phyloP scores from a whole-genome alignment of 139 green algal species.

The Chlamydomonas sp. region DNA sequence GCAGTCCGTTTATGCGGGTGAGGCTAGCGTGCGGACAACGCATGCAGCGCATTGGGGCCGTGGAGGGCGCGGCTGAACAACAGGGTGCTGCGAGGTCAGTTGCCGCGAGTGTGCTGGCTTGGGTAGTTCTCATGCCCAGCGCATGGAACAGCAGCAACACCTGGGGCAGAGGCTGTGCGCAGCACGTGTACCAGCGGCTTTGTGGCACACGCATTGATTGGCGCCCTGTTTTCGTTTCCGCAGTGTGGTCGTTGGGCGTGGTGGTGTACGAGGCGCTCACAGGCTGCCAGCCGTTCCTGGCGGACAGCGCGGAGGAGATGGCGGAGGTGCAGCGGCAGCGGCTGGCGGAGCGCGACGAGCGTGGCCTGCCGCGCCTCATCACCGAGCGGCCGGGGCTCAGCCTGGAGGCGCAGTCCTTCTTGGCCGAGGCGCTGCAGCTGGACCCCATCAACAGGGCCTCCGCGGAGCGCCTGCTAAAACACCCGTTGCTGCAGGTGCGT shows the following conservation, averaged over 20 bases:
- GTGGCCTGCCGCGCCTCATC: constrained; percentile 31
- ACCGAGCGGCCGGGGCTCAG: neutral
- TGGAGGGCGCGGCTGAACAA: too few relatives aligned
- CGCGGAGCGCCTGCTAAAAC: constrained; percentile 56
- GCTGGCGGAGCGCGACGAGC: neutral
- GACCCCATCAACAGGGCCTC: constrained; percentile 49
- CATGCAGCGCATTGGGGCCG: too few relatives aligned
- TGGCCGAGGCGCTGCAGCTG: constrained; percentile 31
- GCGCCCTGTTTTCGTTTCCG: neutral
- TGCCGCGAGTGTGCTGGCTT: too few relatives aligned
- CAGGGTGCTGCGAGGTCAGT: too few relatives aligned
- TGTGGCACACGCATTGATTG: too few relatives aligned
- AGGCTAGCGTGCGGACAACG: too few relatives aligned
- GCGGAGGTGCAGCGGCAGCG: constrained; percentile 1
- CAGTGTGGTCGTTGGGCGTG: constrained; percentile 64
- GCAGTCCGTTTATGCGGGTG: too few relatives aligned
- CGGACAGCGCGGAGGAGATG: constrained; percentile 56
- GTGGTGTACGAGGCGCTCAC: constrained; percentile 69
- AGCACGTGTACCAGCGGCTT: too few relatives aligned
- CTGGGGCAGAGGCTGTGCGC: too few relatives aligned
- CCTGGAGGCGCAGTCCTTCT: constrained; percentile 36
- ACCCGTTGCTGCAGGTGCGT: constrained; percentile 54
- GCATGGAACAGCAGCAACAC: too few relatives aligned
- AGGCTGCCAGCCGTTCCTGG: constrained; percentile 69
- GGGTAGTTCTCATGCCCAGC: too few relatives aligned